Evolutionary conservation across 345 rosid species (phyloP).

Genomic region (Pelargonium nanum): DNA sequence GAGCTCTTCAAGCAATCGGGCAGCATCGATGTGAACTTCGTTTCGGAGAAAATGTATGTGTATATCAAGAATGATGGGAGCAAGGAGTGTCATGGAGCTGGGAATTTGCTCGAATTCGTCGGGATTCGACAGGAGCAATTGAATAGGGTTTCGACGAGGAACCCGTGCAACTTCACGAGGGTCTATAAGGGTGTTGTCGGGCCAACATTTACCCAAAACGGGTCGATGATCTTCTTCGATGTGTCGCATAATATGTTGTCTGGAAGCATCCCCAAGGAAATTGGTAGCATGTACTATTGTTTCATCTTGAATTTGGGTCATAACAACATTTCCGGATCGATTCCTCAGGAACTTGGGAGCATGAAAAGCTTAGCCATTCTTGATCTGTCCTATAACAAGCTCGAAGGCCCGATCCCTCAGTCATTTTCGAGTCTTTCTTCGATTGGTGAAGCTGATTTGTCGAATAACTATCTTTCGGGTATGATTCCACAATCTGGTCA

Average conservation of each 20-base stretch:
- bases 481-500: slow-evolving; percentile 73
- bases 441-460: slow-evolving; percentile 63
- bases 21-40: slow-evolving; percentile 58
- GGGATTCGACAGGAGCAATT: slow-evolving; percentile 60
- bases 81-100: slow-evolving; percentile 78
- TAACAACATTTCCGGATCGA: slow-evolving; percentile 53
- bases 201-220: slow-evolving; percentile 77
- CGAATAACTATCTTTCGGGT: slow-evolving; percentile 61
- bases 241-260: slow-evolving; percentile 66
- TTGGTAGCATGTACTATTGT: slow-evolving; percentile 64
- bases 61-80: slow-evolving; percentile 79
- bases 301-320: slow-evolving; percentile 76
- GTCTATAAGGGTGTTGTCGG: slow-evolving; percentile 58
- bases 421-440: slow-evolving; percentile 44
- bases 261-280: slow-evolving; percentile 70
- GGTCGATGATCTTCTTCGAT: slow-evolving; percentile 90
- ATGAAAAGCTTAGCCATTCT: slow-evolving; percentile 65
- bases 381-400: slow-evolving; percentile 62
- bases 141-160: slow-evolving; percentile 50
- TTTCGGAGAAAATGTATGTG: slow-evolving; percentile 65
- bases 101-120: slow-evolving; percentile 79
- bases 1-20: slow-evolving; percentile 84
- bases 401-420: slow-evolving; percentile 60
- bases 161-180: slow-evolving; percentile 76
- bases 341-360: slow-evolving; percentile 66